phyloP scores from a whole-genome alignment of 352 stramenopile genomes.

The Peronospora farinosa region DNA sequence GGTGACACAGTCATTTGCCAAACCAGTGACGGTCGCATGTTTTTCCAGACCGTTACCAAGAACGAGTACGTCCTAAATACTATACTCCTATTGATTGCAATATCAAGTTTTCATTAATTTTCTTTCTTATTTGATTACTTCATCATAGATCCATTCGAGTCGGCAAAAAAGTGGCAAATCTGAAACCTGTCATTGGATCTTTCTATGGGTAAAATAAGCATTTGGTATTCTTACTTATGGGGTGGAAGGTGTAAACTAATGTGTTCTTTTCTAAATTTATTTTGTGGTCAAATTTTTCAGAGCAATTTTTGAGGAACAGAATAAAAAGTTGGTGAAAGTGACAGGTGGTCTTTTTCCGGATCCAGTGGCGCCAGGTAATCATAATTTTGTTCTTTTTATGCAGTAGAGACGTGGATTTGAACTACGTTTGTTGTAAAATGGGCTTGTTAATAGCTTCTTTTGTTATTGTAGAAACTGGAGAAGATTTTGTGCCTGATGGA shows the following conservation, averaged over 20 bases:
- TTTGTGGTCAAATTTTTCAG: conserved; percentile 19
- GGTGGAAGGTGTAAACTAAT: not conserved
- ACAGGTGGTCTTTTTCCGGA: conserved; percentile 74
- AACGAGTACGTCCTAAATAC: conserved; percentile 43
- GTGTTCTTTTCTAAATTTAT: conserved; percentile 1
- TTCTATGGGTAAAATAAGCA: conserved; percentile 46
- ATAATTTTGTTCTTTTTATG: not conserved
- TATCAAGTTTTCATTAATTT: not conserved
- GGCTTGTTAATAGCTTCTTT: conserved; percentile 1
- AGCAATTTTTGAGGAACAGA: conserved; percentile 78
- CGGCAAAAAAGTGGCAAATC: conserved; percentile 66
- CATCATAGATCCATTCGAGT: conserved; percentile 54
- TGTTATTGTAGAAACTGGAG: conserved; percentile 53
- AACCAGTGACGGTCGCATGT: conserved; percentile 78
- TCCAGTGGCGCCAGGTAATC: conserved; percentile 63
- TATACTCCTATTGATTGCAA: not conserved
- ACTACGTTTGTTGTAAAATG: not conserved
- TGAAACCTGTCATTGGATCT: conserved; percentile 70
- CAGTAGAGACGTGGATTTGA: too few relatives aligned
- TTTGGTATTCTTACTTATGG: not conserved
- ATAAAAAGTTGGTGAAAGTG: conserved; percentile 71
- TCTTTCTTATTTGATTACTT: not conserved
- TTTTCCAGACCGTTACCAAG: conserved; percentile 72
- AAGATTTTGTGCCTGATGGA: conserved; percentile 62
- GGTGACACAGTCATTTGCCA: conserved; percentile 84